Conservation (phyloP, 495 filamentous ascomycete species). For the Xylaria curta region DNA sequence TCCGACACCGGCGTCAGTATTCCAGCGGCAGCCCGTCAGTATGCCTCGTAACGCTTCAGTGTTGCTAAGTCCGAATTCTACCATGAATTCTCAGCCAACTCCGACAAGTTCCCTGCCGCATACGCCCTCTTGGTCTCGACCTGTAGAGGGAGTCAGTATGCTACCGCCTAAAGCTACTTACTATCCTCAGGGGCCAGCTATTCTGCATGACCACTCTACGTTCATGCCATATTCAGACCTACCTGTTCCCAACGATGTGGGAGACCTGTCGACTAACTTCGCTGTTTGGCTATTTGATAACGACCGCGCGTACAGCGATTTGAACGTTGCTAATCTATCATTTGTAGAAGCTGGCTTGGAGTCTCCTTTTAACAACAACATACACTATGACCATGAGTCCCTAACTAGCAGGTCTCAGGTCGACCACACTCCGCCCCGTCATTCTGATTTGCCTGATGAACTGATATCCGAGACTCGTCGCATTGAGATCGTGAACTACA, state of each 20-base stretch:
- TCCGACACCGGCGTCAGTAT: slow-evolving; percentile 32
- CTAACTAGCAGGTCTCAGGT: slow-evolving; percentile 74
- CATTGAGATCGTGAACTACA: slow-evolving; percentile 76
- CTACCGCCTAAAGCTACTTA: slow-evolving; percentile 53
- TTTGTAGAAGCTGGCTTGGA: slow-evolving; percentile 58
- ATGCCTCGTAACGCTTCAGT: slow-evolving; percentile 57
- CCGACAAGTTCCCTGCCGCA: slow-evolving; percentile 35
- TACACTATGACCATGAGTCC: slow-evolving; percentile 59
- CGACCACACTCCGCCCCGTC: slow-evolving; percentile 72
- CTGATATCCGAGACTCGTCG: slow-evolving; percentile 85
- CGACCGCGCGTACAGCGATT: slow-evolving; percentile 47
- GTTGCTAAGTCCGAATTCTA: slow-evolving; percentile 51
- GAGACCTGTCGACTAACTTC: slow-evolving; percentile 51
- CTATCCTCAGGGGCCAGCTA: slow-evolving; percentile 44
- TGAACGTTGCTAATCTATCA: slow-evolving; percentile 49
- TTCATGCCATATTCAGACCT: slow-evolving; percentile 46
- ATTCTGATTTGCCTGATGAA: slow-evolving; percentile 74
- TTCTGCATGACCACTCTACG: slow-evolving; percentile 43
- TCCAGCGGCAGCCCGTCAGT: slow-evolving; percentile 42
- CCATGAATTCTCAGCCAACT: slow-evolving; percentile 35
- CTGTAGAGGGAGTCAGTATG: slow-evolving; percentile 50
- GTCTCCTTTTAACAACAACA: slow-evolving; percentile 57
- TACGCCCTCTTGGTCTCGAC: slow-evolving; percentile 40
- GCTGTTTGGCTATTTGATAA: slow-evolving; percentile 58
- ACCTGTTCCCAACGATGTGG: slow-evolving; percentile 42